Evolutionary conservation across 2,329 filamentous ascomycete species (phyloP).

Genomic region (Dothiorella sarmentorum): DNA sequence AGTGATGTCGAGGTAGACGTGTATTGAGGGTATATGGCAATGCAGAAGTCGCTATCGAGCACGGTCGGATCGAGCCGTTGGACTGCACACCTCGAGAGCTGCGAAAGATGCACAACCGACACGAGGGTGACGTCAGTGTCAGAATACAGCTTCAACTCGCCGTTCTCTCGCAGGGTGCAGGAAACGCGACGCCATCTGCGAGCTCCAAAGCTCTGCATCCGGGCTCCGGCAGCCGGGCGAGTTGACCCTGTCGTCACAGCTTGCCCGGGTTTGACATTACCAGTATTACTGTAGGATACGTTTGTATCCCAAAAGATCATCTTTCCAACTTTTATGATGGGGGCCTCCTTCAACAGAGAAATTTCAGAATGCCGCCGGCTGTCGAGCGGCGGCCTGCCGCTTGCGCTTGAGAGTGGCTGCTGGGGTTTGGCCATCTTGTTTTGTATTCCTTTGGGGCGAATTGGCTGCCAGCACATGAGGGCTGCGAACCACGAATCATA

Average conservation of each 20-base stretch:
- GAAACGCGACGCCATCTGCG: slow-evolving; percentile 84
- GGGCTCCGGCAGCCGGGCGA: slow-evolving; percentile 39
- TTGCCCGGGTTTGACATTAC: slow-evolving; percentile 18
- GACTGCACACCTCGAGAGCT: slow-evolving; percentile 83
- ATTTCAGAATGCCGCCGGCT: slow-evolving; percentile 49
- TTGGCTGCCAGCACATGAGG: slow-evolving; percentile 75
- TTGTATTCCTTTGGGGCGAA: slow-evolving; percentile 57
- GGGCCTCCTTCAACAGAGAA: slow-evolving; percentile 62
- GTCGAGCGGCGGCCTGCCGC: slow-evolving; percentile 36
- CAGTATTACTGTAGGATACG: slow-evolving; percentile 48
- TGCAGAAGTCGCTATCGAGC: slow-evolving; percentile 86
- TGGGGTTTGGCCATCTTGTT: slow-evolving; percentile 53
- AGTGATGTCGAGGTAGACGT: slow-evolving; percentile 68
- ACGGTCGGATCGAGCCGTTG: slow-evolving; percentile 89
- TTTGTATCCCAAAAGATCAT: slow-evolving; percentile 76
- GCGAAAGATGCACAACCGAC: slow-evolving; percentile 79
- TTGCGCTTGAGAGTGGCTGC: slow-evolving; percentile 31
- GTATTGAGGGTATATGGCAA: slow-evolving; percentile 94
- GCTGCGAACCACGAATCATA: slow-evolving; percentile 78
- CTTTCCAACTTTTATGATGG: slow-evolving; percentile 82
- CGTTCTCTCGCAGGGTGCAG: slow-evolving; percentile 91
- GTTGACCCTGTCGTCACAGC: slow-evolving; percentile 19
- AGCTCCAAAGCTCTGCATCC: slow-evolving; percentile 55
- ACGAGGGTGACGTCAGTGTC: slow-evolving; percentile 80
- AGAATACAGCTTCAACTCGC: slow-evolving; percentile 84